Conservation (phyloP, 768 basidiomycete genomes). For the Gloeopeniophorella convolvens region DNA sequence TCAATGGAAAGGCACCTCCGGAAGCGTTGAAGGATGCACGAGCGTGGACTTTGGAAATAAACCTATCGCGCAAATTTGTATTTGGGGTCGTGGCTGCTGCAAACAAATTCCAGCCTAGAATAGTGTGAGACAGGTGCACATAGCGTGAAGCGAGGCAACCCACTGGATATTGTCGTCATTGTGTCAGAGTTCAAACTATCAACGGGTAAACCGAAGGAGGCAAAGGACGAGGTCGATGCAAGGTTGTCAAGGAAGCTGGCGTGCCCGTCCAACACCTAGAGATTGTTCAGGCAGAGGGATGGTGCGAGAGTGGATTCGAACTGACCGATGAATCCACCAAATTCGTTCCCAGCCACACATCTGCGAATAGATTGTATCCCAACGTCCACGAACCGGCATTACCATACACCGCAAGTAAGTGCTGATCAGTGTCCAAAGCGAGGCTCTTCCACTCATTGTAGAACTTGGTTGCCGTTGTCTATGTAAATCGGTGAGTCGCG, state of each 20-base stretch:
- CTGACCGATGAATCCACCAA: conserved; percentile 33
- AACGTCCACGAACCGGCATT: conserved; percentile 42
- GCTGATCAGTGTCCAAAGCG: conserved; percentile 4
- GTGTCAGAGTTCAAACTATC: not conserved
- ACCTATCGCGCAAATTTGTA: not conserved
- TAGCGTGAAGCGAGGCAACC: not conserved
- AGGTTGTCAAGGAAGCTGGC: conserved; percentile 2
- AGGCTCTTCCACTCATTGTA: conserved; percentile 11
- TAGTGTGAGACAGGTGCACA: not conserved
- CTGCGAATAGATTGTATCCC: conserved; percentile 57
- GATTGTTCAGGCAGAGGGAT: not conserved
- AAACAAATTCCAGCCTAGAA: conserved; percentile 12
- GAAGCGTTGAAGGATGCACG: conserved; percentile 4
- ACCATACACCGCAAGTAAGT: conserved; percentile 3
- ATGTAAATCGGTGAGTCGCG: not conserved
- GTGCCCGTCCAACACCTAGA: conserved; percentile 11
- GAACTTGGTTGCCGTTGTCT: not conserved
- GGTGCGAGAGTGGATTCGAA: not conserved
- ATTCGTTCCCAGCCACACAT: conserved; percentile 48
- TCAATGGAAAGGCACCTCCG: conserved; percentile 5
- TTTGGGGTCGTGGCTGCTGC: conserved; percentile 5
- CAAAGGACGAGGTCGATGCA: not conserved
- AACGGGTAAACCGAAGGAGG: conserved; percentile 9
- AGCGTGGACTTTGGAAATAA: conserved; percentile 9
- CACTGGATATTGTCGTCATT: not conserved